These are phyloP conservation scores for Kluyveromyces wickerhamii DNA, from an alignment of 805 yeast genomes.

Conservation along the genomic window DNA sequence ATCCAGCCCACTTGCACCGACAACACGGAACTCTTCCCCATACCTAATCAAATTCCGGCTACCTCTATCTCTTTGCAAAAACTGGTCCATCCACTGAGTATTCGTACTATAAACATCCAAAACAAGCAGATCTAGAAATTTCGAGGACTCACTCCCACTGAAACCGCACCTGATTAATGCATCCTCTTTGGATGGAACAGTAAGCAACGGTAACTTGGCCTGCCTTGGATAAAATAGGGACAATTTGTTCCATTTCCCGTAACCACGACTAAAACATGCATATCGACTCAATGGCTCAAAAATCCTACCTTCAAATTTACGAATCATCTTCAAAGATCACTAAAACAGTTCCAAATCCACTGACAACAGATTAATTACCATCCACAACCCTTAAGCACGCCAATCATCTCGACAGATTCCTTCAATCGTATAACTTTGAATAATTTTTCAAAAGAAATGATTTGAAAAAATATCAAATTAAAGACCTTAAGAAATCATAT, in stretches of 20 bases:
- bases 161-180: slow-evolving; percentile 2
- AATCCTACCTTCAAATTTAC: no score
- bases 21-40: slow-evolving; percentile 9
- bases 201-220: slow-evolving; percentile 1
- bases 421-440: no score
- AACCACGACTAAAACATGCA: not conserved
- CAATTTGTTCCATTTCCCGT: slow-evolving; percentile 2
- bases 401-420: no score
- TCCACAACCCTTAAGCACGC: no score
- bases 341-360: no score
- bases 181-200: not conserved
- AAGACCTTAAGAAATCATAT: no score
- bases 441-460: no score
- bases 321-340: no score
- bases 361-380: no score
- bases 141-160: slow-evolving; percentile 8
- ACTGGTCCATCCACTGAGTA: slow-evolving; percentile 25
- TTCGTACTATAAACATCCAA: slow-evolving; percentile 29
- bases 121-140: slow-evolving; percentile 22
- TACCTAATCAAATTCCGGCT: slow-evolving; percentile 14
- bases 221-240: not conserved
- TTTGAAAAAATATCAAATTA: no score
- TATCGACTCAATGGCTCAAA: slow-evolving; percentile 3
- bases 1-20: slow-evolving; percentile 12
- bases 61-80: slow-evolving; percentile 9